Base-by-base conservation (phyloP, 2,329 filamentous ascomycete genomes). In the Alternaria tenuissima region DNA sequence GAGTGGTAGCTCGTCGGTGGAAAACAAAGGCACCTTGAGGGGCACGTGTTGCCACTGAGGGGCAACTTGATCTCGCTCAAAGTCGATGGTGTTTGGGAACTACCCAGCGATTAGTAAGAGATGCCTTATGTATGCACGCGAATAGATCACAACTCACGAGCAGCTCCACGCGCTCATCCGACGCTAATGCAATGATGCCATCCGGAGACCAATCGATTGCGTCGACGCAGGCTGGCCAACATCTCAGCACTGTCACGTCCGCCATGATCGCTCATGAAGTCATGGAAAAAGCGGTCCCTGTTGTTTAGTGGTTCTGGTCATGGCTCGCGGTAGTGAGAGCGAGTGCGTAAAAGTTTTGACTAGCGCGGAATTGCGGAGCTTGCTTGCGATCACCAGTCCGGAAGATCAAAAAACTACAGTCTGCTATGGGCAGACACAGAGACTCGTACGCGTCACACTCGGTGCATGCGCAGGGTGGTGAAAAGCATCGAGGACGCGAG, bases 191-290 rank as follows among this genome's bases (percentile, higher is more conserved):
- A 44, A 89, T 80, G 49, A 85, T 83, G 46, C 85, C 84, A 65
- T 88, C 86, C 39, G 80, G 74, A 7, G 86, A 88, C 86, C 87
- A 89, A 52, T 82, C 79, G n/a, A 89, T 73, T 49, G 84, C 85
- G 65, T 85, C 78, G 26, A 80, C 74, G 59, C 81, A 83, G 3
- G 83, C 83, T 3, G 86, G 85, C 76, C 82, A 86, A 55, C 83
- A 78, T 24, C 65, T 68, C 20, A 78, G 62, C 56, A 73, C 71
- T 32, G 74, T 77, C 42, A 72, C 70, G 44, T 78, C 73, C 30
- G 76, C 66, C 77, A 79, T 79, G 46, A 53, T 14, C 26, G 42
- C 47, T 52, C 43, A 36, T 42, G 22, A 43, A 55, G 36, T 41
- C 41, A 57, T 18, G 38, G 41, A 36, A 44, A 46, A 42, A 34